Evolutionary conservation across 2,329 filamentous ascomycete genomes (phyloP), one percentile per base, ranked within the genome.

Genomic region (Cucurbitaria berberidis): DNA sequence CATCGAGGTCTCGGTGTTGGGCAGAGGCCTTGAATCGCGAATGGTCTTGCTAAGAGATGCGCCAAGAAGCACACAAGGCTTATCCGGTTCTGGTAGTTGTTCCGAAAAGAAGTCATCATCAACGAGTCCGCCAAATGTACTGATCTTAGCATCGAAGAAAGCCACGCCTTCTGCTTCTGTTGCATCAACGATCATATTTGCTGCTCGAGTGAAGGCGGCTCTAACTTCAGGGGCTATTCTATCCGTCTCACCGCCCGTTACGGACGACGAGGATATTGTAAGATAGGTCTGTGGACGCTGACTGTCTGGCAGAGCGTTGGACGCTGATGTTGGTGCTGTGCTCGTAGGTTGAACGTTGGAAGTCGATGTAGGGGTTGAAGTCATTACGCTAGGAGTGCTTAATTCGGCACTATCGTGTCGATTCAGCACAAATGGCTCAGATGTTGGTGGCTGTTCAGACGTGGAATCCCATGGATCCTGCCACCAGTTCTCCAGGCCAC

Each of bases 61-160:
- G 3, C 72, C 72, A 5, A 74, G 50, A 8, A 74, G 48, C 8
- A 57, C 56, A 42, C 71, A 74, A 15, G 69, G 65, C 36, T 74
- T 74, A 50, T 73, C 70, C 6, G 67, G 66, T 26, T 71, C 67
- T 5, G 66, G 61, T 16, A 67, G 38, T 19, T 68, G 63, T 22
- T 74, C 72, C 3, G 66, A 60, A 18, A 64, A 50, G 16, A 73
- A 63, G 36, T 74, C 71, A 21, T 75, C 72, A 42, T 75, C 72
- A 2, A 75, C 70, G 5, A 74, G 63, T 11, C 67, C 72, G 10
- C 72, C 72, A 43, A 74, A 75, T 4, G 70, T 74, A 34, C 68
- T 70, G 35, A 76, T 65, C 43, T 74, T 72, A 3, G 72, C 73
- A 41, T 76, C 74, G 35, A 76, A 74, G 49, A 76, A 76, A 3